Evolutionary conservation across 2,329 filamentous ascomycete species (phyloP).

Genomic region (Trichoderma simmonsii): DNA sequence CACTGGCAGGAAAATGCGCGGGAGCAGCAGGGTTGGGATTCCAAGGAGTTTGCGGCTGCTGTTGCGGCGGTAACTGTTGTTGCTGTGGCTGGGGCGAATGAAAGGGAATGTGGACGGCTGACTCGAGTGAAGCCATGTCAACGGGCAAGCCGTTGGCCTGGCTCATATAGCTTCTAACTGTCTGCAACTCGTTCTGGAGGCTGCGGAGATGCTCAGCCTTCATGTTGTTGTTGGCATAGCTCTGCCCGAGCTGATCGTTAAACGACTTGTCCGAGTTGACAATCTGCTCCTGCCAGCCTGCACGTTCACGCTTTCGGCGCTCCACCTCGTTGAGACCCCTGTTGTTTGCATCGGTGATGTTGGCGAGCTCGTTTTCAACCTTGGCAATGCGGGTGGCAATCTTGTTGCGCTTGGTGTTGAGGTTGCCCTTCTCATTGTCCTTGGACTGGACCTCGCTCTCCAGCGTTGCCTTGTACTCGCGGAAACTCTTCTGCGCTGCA

Average conservation of each 20-base stretch:
- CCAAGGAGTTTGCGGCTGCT: slow-evolving; percentile 32
- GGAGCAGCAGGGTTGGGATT: slow-evolving; percentile 34
- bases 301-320: slow-evolving; percentile 51
- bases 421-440: slow-evolving; percentile 60
- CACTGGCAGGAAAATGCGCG: slow-evolving; percentile 32
- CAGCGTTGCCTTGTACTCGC: slow-evolving; percentile 57
- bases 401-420: slow-evolving; percentile 69
- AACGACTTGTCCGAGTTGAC: slow-evolving; percentile 46
- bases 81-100: slow-evolving; percentile 19
- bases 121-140: slow-evolving; percentile 25
- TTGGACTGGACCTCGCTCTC: slow-evolving; percentile 62
- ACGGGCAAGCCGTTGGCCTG: slow-evolving; percentile 31
- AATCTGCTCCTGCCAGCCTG: slow-evolving; percentile 46
- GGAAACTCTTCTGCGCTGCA: slow-evolving; percentile 50
- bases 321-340: slow-evolving; percentile 63
- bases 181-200: slow-evolving; percentile 33
- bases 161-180: slow-evolving; percentile 34
- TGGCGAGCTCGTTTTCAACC: slow-evolving; percentile 68
- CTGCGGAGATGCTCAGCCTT: slow-evolving; percentile 32
- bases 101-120: neutral
- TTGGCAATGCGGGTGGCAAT: slow-evolving; percentile 68
- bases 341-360: slow-evolving; percentile 66
- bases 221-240: slow-evolving; percentile 32
- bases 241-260: slow-evolving; percentile 41
- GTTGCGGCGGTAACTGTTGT: slow-evolving; percentile 22